Evolutionary conservation across 805 yeast genomes (phyloP).

Genomic region (Ogataea ganodermae): DNA sequence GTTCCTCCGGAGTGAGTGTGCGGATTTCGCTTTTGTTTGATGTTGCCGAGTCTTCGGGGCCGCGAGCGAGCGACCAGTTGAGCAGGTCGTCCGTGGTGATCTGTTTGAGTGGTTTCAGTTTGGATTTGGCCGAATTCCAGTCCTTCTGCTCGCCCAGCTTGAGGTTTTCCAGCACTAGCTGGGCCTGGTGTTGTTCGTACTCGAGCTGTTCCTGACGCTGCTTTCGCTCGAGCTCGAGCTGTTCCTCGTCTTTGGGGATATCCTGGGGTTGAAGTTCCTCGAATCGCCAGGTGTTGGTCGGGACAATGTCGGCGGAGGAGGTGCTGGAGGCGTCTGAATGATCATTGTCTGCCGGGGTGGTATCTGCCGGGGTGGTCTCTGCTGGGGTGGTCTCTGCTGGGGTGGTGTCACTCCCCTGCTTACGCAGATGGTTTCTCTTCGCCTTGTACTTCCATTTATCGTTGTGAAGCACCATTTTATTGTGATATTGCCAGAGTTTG

Average conservation of each 20-base stretch:
- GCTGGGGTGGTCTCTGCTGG: not conserved
- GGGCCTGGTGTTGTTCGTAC: slow-evolving; percentile 13
- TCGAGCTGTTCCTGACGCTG: slow-evolving; percentile 3
- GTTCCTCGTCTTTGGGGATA: slow-evolving; percentile 19
- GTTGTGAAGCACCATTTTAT: slow-evolving; percentile 52
- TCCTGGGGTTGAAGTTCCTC: slow-evolving; percentile 13
- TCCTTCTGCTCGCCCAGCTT: slow-evolving; percentile 7
- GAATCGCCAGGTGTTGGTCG: slow-evolving; percentile 34
- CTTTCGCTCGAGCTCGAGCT: slow-evolving; percentile 12
- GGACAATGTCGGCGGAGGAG: too few relatives aligned
- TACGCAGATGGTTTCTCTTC: slow-evolving; percentile 41
- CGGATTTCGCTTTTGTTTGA: slow-evolving; percentile 1
- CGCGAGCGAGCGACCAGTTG: slow-evolving; percentile 13
- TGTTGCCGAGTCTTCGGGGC: not conserved
- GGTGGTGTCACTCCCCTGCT: slow-evolving; percentile 36
- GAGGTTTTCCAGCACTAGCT: slow-evolving; percentile 13
- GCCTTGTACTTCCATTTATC: slow-evolving; percentile 55
- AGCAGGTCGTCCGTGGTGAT: slow-evolving; percentile 18
- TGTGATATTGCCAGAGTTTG: too few relatives aligned
- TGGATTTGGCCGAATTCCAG: slow-evolving; percentile 5
- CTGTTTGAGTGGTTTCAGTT: slow-evolving; percentile 11
- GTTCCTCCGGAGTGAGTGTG: slow-evolving; percentile 25
- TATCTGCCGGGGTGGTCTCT: too few relatives aligned
- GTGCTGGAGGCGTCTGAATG: too few relatives aligned
- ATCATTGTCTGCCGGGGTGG: too few relatives aligned